Percentiles rank a stretch among this genome's conserved stretches.
phyloP scores from a whole-genome alignment of 2,329 filamentous ascomycete species.

The Aspergillus alliaceus region DNA sequence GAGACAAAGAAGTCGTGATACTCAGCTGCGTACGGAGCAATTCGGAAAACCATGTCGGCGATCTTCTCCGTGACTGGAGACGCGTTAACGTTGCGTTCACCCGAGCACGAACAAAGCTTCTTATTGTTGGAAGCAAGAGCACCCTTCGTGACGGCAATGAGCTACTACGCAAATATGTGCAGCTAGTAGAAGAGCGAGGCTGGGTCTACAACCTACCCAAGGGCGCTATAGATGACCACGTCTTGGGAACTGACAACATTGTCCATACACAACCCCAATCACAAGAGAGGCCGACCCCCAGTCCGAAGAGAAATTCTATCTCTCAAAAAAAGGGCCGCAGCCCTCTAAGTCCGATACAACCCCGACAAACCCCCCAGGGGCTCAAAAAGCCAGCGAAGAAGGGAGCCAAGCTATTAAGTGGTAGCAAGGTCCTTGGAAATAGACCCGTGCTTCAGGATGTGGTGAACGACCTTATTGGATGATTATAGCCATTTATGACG shows the following conservation, averaged over 20 bases:
- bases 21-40: slow-evolving; percentile 88
- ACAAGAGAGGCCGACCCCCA: slow-evolving; percentile 26
- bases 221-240: slow-evolving; percentile 66
- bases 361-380: slow-evolving; percentile 28
- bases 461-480: slow-evolving; percentile 62
- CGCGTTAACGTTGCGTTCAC: slow-evolving; percentile 96
- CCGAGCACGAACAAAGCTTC: slow-evolving; percentile 83
- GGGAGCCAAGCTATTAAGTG: slow-evolving; percentile 54
- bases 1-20: slow-evolving; percentile 91
- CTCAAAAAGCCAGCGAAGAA: slow-evolving; percentile 59
- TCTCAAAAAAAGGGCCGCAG: slow-evolving; percentile 25
- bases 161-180: slow-evolving; percentile 74
- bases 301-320: slow-evolving; percentile 33
- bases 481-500: slow-evolving; percentile 2
- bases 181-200: slow-evolving; percentile 71
- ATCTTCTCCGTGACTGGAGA: slow-evolving; percentile 86
- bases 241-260: slow-evolving; percentile 56
- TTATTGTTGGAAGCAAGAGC: slow-evolving; percentile 78
- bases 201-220: slow-evolving; percentile 76
- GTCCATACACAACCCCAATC: slow-evolving; percentile 20
- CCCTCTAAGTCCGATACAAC: slow-evolving; percentile 33
- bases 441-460: slow-evolving; percentile 74
- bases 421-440: slow-evolving; percentile 60
- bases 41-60: slow-evolving; percentile 77
- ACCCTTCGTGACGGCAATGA: slow-evolving; percentile 71